Evolutionary conservation across 306 rosid genomes (phyloP), one percentile per base, ranked within the genome.

Genomic region (Glycine tomentella): DNA sequence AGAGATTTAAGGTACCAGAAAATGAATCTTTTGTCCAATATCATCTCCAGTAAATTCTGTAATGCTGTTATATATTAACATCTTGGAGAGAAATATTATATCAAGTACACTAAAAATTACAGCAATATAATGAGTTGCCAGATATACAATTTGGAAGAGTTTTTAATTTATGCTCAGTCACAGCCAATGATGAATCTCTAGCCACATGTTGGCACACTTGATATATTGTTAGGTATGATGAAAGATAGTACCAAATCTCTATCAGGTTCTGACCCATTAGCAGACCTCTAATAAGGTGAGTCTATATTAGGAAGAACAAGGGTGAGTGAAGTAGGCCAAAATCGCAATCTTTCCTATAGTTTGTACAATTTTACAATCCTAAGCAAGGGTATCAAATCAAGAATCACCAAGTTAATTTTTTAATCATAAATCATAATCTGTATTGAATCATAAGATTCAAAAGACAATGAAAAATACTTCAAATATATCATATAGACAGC

Each of bases 11-110:
- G 59, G 53, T 42, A 55, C 59, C 40, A 51, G 49, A 59, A 75
- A 72, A 49, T 36, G 48, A 77, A 50, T 50, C 66, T 80, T 48
- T 63, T 50, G 56, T 33, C 83, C 73, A 25, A 59, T 51, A 69
- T 50, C 58, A 42, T 76, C 62, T 8, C 14, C 15, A 51, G 40
- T 53, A 75, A 75, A 20, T 71, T 58, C 72, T 63, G 66, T 16
- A 63, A 14, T 15, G 76, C 49, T 75, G 16, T 31, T 59, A 67
- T 9, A 66, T 73, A 72, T 11, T 13, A 14, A 66, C 49, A 42
- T 76, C 71, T 76, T 69, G 8, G 9, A 12, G 55, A 67, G 36
- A 80, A 84, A 51, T 13, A 66, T 9, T 31, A 69, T 51, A 69
- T 69, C 62, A 51, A 48, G 79, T 11, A 56, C 6, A 20, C 58